phyloP scores from a whole-genome alignment of 2,329 filamentous ascomycete genomes.

The Ophiostoma ulmi region DNA sequence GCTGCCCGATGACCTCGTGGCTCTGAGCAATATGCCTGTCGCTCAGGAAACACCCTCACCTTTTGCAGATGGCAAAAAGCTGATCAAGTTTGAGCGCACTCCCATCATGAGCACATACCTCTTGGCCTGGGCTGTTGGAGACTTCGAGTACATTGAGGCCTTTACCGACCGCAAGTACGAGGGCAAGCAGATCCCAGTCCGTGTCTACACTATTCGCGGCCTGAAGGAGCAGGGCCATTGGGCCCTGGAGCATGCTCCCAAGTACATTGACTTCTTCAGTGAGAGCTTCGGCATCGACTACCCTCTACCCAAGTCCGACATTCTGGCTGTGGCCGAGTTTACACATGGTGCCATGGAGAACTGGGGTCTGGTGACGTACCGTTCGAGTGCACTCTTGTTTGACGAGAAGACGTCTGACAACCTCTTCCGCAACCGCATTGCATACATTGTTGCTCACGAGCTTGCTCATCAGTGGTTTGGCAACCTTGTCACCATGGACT shows the following conservation, averaged over 20 bases:
- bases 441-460: slow-evolving; percentile 97
- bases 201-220: slow-evolving; percentile 93
- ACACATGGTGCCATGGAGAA: slow-evolving; percentile 87
- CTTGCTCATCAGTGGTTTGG: slow-evolving; percentile 98
- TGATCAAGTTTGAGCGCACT: slow-evolving; percentile 74
- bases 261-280: slow-evolving; percentile 94
- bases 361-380: slow-evolving; percentile 94
- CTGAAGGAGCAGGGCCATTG: slow-evolving; percentile 86
- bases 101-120: slow-evolving; percentile 91
- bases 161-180: slow-evolving; percentile 79
- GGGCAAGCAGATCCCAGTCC: slow-evolving; percentile 81
- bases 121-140: slow-evolving; percentile 88
- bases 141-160: slow-evolving; percentile 94
- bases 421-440: slow-evolving; percentile 86
- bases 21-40: slow-evolving; percentile 92
- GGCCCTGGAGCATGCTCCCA: slow-evolving; percentile 84
- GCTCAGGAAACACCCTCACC: slow-evolving; percentile 54
- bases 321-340: slow-evolving; percentile 90
- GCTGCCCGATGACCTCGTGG: slow-evolving; percentile 80
- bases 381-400: slow-evolving; percentile 92
- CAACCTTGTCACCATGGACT: slow-evolving; percentile 96
- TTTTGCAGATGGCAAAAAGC: slow-evolving; percentile 54
- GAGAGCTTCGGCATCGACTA: slow-evolving; percentile 92
- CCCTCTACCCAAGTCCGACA: slow-evolving; percentile 84
- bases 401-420: slow-evolving; percentile 88